Conservation (phyloP, 768 basidiomycete genomes). For the Suillus subluteus region DNA sequence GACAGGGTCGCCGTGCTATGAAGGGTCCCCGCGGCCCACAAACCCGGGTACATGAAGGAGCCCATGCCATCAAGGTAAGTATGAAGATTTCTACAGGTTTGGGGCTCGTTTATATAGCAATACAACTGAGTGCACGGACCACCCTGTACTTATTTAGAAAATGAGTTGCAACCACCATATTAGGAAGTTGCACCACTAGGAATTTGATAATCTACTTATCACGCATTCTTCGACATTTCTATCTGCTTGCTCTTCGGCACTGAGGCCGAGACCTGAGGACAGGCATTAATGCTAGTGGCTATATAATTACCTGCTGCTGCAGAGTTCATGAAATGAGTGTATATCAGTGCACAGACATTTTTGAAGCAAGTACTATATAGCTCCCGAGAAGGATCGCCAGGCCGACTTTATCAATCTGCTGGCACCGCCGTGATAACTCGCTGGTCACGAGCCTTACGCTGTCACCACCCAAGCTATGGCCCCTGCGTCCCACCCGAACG, state of each 20-base stretch:
- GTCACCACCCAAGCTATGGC: neutral
- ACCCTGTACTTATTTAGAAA: constrained; percentile 4
- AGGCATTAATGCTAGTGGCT: too few relatives aligned
- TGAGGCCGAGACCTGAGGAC: too few relatives aligned
- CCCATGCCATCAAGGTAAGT: constrained; percentile 64
- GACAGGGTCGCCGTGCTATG: constrained; percentile 79
- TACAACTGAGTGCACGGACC: constrained; percentile 24
- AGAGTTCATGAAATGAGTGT: neutral
- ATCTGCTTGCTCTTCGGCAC: too few relatives aligned
- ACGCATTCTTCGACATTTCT: too few relatives aligned
- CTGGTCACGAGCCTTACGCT: too few relatives aligned
- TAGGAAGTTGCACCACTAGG: too few relatives aligned
- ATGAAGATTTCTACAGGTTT: constrained; percentile 36
- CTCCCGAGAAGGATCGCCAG: neutral
- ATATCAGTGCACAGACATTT: neutral
- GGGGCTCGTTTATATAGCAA: constrained; percentile 33
- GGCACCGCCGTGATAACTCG: too few relatives aligned
- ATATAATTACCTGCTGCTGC: too few relatives aligned
- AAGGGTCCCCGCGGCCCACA: constrained; percentile 55
- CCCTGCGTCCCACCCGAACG: neutral
- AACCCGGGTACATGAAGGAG: constrained; percentile 53
- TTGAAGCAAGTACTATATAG: neutral
- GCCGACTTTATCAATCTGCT: too few relatives aligned
- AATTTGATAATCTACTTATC: too few relatives aligned
- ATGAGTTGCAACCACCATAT: too few relatives aligned